phyloP scores from a whole-genome alignment of 495 filamentous ascomycete species.

The Zalerion maritima region DNA sequence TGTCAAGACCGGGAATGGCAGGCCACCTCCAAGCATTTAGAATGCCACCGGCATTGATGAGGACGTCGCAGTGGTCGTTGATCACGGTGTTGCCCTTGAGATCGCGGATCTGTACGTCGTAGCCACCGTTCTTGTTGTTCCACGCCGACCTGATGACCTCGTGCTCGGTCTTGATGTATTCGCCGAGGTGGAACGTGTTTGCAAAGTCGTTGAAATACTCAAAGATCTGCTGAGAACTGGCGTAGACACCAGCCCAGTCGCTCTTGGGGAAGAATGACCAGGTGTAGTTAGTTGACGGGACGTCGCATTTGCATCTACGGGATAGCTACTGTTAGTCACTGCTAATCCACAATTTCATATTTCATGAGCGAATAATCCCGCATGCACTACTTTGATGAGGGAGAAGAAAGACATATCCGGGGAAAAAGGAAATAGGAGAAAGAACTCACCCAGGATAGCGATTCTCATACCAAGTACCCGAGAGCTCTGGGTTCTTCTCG shows the following conservation, averaged over 20 bases:
- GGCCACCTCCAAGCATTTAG: constrained; percentile 33
- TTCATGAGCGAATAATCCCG: too few species aligned
- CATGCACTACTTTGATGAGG: too few species aligned
- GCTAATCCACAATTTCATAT: too few species aligned
- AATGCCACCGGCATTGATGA: constrained; percentile 13
- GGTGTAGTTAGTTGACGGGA: constrained; percentile 21
- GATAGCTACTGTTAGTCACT: too few species aligned
- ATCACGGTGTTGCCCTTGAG: constrained; percentile 9
- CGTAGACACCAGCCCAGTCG: constrained; percentile 26
- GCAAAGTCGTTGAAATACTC: constrained; percentile 20
- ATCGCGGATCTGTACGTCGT: constrained; percentile 18
- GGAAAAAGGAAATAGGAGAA: too few species aligned
- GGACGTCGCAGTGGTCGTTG: constrained; percentile 11
- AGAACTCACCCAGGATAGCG: constrained; percentile 36
- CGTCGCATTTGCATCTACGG: constrained; percentile 25
- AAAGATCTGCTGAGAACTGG: constrained; percentile 15
- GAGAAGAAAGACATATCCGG: too few species aligned
- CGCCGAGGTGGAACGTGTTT: constrained; percentile 17
- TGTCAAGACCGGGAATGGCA: constrained; percentile 25
- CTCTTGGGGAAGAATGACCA: constrained; percentile 27
- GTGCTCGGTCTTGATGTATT: constrained; percentile 17
- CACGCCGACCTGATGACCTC: constrained; percentile 17
- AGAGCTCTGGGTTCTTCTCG: constrained; percentile 46
- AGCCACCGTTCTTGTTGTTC: constrained; percentile 12
- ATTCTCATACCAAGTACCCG: constrained; percentile 51